phyloP scores from a whole-genome alignment of 768 basidiomycete species.

The Lentinula guzmanii region DNA sequence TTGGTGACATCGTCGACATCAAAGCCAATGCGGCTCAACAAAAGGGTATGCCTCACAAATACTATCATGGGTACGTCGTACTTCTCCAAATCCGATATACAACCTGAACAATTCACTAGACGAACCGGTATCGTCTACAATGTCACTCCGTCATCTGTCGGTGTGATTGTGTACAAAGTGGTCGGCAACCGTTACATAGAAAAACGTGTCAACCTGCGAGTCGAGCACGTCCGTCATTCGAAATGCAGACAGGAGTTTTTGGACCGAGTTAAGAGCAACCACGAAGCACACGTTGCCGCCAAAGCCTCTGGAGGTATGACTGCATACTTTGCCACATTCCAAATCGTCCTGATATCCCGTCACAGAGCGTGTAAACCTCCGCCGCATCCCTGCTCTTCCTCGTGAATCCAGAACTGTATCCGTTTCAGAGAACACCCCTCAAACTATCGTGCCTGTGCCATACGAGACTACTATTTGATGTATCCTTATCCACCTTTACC shows the following conservation, averaged over 20 bases:
- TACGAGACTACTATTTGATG: conserved; percentile 92
- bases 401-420: conserved; percentile 76
- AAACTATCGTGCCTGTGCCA: conserved; percentile 87
- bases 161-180: conserved; percentile 96
- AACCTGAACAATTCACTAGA: conserved; percentile 31
- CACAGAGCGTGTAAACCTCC: conserved; percentile 75
- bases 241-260: conserved; percentile 98
- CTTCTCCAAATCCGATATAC: conserved; percentile 1
- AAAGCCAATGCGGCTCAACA: conserved; percentile 98
- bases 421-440: conserved; percentile 67
- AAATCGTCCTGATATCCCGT: background rate
- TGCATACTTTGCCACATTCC: background rate
- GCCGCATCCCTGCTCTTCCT: conserved; percentile 81
- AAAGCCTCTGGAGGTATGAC: conserved; percentile 86
- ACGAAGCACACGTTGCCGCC: conserved; percentile 73
- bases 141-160: conserved; percentile 90
- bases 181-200: conserved; percentile 99
- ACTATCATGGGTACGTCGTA: conserved; percentile 83
- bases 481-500: background rate
- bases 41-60: conserved; percentile 99
- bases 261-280: conserved; percentile 92
- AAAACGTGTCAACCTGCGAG: conserved; percentile 97
- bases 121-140: conserved; percentile 99
- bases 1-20: conserved; percentile 99
- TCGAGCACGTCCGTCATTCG: conserved; percentile 95